Evolutionary conservation across 176 grass and related monocot genomes (phyloP).

Genomic region (Poa annua): DNA sequence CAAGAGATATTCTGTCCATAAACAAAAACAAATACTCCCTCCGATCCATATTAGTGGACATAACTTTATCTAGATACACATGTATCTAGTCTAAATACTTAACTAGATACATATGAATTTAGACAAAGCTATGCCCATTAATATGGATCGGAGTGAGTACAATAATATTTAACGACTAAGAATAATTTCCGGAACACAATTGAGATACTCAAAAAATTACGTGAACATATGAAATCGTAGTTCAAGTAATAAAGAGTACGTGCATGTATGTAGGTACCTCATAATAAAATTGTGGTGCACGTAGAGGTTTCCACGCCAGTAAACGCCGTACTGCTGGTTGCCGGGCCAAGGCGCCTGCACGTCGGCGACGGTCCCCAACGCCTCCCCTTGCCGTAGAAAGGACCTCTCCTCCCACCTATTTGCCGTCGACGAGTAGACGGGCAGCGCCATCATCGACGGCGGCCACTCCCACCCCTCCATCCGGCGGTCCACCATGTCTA

Average conservation of each 20-base stretch:
- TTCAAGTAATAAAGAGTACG: no score
- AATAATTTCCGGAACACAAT: not conserved
- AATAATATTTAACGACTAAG: not conserved
- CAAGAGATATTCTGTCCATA: conserved; percentile 13
- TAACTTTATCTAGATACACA: no score
- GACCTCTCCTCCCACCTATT: not conserved
- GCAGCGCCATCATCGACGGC: not conserved
- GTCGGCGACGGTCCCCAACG: not conserved
- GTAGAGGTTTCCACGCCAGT: not conserved
- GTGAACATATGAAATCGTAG: no score
- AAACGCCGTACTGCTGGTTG: not conserved
- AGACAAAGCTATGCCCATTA: no score
- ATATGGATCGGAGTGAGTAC: no score
- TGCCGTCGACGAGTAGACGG: not conserved
- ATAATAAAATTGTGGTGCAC: not conserved
- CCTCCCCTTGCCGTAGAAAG: not conserved
- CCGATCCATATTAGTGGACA: no score
- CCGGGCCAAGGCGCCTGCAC: not conserved
- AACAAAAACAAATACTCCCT: not conserved
- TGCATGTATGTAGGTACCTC: not conserved
- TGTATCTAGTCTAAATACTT: no score
- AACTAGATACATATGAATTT: no score
- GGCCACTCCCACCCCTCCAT: not conserved
- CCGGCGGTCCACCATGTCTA: not conserved
- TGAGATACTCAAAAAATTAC: no score